phyloP scores from a whole-genome alignment of 352 stramenopile species.

The Salisapilia sapeloensis region DNA sequence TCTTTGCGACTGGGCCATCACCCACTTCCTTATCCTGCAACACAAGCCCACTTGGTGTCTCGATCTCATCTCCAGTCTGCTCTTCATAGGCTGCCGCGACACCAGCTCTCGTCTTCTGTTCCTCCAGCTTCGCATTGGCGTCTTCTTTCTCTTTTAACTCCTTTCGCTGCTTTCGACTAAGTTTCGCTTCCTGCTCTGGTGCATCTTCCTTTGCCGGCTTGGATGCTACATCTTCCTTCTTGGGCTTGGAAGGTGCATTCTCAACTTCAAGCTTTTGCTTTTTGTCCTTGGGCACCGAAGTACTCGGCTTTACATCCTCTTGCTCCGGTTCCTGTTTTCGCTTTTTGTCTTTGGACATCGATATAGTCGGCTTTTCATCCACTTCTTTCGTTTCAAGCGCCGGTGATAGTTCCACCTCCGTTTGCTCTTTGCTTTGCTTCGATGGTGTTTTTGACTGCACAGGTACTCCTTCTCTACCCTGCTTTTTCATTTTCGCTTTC shows the following conservation, averaged over 20 bases:
- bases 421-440: conserved; percentile 9
- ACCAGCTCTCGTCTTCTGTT: too few species aligned
- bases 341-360: conserved; percentile 12
- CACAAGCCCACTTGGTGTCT: conserved; percentile 28
- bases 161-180: conserved; percentile 10
- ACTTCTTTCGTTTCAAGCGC: conserved; percentile 11
- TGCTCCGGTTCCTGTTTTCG: not conserved
- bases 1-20: conserved; percentile 20
- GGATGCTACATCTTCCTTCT: conserved; percentile 10
- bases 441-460: not conserved
- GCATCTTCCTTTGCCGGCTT: conserved; percentile 4
- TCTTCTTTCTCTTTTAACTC: conserved; percentile 11
- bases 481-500: conserved; percentile 57
- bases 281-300: too few species aligned
- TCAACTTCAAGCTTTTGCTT: conserved; percentile 1
- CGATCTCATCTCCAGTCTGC: conserved; percentile 28
- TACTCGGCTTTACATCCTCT: not conserved
- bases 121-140: conserved; percentile 8
- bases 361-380: too few species aligned
- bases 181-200: too few species aligned
- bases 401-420: not conserved
- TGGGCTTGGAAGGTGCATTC: conserved; percentile 4
- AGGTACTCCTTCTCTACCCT: conserved; percentile 6
- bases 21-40: conserved; percentile 37
- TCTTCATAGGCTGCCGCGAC: conserved; percentile 7